phyloP scores from a whole-genome alignment of 805 yeast species.

The Wickerhamiella qilinensis region DNA sequence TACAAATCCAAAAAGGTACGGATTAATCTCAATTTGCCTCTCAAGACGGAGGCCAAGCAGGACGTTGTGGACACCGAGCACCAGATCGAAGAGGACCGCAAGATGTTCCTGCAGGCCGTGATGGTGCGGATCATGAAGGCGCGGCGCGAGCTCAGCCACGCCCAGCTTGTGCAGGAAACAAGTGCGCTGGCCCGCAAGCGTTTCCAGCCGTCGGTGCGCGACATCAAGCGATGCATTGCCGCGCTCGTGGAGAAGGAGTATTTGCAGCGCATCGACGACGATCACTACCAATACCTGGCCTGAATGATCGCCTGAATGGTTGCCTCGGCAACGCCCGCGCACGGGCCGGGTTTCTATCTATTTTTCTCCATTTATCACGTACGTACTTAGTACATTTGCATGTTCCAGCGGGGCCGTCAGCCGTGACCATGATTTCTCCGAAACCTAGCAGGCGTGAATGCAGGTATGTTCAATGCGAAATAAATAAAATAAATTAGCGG shows the following conservation, averaged over 20 bases:
- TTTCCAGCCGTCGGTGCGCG: constrained; percentile 72
- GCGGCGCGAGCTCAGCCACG: constrained; percentile 62
- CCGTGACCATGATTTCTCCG: no score
- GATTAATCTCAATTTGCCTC: constrained; percentile 53
- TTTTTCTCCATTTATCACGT: no score
- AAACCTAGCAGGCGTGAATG: no score
- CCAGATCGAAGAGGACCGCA: constrained; percentile 76
- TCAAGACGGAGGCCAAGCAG: constrained; percentile 41
- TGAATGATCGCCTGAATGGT: constrained; percentile 17
- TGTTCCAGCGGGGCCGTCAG: no score
- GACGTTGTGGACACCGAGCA: constrained; percentile 61
- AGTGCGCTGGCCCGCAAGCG: constrained; percentile 69
- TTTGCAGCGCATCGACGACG: constrained; percentile 58
- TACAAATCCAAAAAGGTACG: constrained; percentile 73
- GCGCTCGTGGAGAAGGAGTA: constrained; percentile 74
- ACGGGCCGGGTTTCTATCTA: no score
- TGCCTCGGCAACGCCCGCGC: no score
- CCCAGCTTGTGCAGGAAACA: constrained; percentile 70
- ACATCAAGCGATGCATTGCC: constrained; percentile 76
- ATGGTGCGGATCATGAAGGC: constrained; percentile 96
- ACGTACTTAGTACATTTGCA: no score
- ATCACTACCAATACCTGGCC: constrained; percentile 69
- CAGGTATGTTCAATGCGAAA: no score
- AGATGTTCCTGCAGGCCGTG: constrained; percentile 75
- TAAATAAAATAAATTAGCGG: not conserved